Evolutionary conservation across 306 rosid species (phyloP), one percentile per base, ranked within the genome.

Genomic region (Ormosia semicastrata): DNA sequence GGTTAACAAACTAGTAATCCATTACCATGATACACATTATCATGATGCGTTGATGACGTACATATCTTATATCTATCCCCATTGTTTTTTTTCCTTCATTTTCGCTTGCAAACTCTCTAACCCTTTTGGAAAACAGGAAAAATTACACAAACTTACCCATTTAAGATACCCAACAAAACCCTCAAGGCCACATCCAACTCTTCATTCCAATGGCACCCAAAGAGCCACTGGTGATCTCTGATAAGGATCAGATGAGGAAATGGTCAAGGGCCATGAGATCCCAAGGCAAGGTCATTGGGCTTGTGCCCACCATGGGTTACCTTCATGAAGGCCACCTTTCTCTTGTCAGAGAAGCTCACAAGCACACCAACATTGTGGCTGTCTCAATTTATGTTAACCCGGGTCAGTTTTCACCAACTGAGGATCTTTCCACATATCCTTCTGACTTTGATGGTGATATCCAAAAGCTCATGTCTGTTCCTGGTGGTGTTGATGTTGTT

Each of bases 281-380:
- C 44, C 88, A 83, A 81, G 94, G 93, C 63, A 92, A 89, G 15
- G 39, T 85, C 64, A 85, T 95, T 2, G 89, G 84, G 33, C 44
- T 93, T 1, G 97, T 95, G 1, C 99, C 98, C 86, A 93, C 98
- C 39, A 95, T 95, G 99, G 99, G 98, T 2, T 93, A 52, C 76
- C 98, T 95, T 75, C 98, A 95, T 40, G 69, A 83, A 7, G 97
- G 99, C 46, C 98, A 93, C 65, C 69, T 95, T n/a, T 86, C 98
- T 2, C 91, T 95, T 11, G 66, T 95, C 69, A 67, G 41, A 44
- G 85, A 89, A 82, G 97, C 94, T 44, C 93, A 44, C 82, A 54
- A 33, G 24, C 93, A 60, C 30, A 13, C 92, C 13, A 71, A 93
- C 14, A 70, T 91, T 12, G 43, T 91, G 5, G 97, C 73, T 0